Base-by-base conservation (phyloP, 805 yeast species). In the Komagataella populi region DNA sequence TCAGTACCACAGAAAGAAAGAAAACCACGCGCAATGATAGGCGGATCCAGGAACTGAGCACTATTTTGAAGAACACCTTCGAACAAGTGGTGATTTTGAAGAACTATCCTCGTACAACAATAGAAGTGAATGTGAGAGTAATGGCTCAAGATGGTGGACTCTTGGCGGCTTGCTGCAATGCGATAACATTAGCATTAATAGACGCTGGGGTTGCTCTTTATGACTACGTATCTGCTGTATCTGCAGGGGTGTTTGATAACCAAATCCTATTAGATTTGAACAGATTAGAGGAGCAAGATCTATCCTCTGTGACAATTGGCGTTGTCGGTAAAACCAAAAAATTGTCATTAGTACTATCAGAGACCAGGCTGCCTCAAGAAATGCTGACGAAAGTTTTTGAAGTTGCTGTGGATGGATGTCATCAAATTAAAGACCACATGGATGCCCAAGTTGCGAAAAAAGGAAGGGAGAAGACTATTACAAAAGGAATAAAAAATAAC, bases 191-290 rank as follows among this genome's bases (percentile, higher is more conserved):
- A 58, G 97, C 96, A 0, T 71, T 93, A 47, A 80, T 93, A 39
- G 98, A 93, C 67, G 97, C 98, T 1, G 98, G 98, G 49, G 83
- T 93, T 48, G 84, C 96, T 4, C 83, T 93, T 84, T 85, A 84
- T 61, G 98, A 93, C 63, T 90, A 87, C 62, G 84, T 91, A 14
- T 78, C 88, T 51, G 81, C 95, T 1, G 77, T 87, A 14, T 76
- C 84, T 24, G 85, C 89, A 4, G 97, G 97, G 0, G 66, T 87
- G 18, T 82, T 80, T 59, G 96, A 87, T 58, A 67, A 70, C n/a
- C 81, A 78, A 47, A 68, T 72, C 6, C 69, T 93, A 53, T 70
- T 93, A 48, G 99, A 91, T 63, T 75, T 90, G 53, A 88, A 87
- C 63, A 72, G 81, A 7, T 63, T 86, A 54, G 99, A 93, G 65